phyloP scores from a whole-genome alignment of 352 stramenopile genomes.

The Pythium biforme region DNA sequence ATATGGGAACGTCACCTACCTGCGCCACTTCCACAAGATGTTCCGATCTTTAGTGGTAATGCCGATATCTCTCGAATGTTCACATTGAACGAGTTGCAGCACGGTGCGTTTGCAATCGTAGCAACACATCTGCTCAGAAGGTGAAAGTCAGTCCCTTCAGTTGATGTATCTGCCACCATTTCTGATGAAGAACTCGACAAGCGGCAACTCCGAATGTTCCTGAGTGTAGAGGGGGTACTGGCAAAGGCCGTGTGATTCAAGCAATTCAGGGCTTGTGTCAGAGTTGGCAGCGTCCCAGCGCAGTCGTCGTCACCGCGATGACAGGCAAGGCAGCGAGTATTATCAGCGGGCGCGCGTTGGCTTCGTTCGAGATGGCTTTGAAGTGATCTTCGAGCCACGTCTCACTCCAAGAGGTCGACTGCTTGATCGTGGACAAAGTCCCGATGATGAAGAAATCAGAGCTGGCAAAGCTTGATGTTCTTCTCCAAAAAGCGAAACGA shows the following conservation, averaged over 20 bases:
- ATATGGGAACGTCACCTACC: background rate
- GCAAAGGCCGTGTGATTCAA: conserved; percentile 18
- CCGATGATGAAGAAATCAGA: too few relatives aligned
- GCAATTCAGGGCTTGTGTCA: too few relatives aligned
- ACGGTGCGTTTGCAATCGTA: conserved; percentile 6
- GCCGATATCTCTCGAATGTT: background rate
- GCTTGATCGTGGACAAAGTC: too few relatives aligned
- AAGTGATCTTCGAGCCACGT: too few relatives aligned
- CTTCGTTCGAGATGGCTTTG: too few relatives aligned
- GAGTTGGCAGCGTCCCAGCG: too few relatives aligned
- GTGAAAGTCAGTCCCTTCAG: background rate
- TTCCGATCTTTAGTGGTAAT: background rate
- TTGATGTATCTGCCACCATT: background rate
- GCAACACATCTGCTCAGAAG: conserved; percentile 1
- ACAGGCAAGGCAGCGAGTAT: too few relatives aligned
- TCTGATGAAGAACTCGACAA: background rate
- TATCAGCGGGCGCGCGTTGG: too few relatives aligned
- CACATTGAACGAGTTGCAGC: conserved; percentile 17
- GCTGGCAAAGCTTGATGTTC: too few relatives aligned
- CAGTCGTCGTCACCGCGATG: too few relatives aligned
- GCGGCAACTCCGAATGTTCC: conserved; percentile 9
- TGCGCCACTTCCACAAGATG: background rate
- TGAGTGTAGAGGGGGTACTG: conserved; percentile 12
- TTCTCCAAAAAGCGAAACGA: too few relatives aligned
- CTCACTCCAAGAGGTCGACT: too few relatives aligned